Conservation (phyloP, 2,329 filamentous ascomycete genomes). For the Mycocentrospora acerina region DNA sequence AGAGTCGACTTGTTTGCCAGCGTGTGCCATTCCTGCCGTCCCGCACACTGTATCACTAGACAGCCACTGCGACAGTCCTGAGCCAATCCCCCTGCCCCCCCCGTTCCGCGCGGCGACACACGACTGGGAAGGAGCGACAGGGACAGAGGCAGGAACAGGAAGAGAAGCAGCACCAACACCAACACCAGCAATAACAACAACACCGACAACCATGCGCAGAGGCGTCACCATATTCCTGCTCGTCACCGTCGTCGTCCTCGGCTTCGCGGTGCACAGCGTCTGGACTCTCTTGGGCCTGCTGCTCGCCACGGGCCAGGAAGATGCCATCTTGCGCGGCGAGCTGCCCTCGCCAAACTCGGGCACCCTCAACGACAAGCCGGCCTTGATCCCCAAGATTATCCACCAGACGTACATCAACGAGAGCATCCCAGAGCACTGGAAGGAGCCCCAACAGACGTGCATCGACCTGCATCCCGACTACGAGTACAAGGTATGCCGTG, state of each 20-base stretch:
- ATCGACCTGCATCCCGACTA: conserved; percentile 68
- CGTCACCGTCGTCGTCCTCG: conserved; percentile 64
- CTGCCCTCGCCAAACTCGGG: conserved; percentile 66
- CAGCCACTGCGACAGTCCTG: no score
- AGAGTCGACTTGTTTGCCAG: no score
- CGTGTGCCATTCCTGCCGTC: no score
- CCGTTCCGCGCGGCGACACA: not conserved
- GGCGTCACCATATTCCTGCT: conserved; percentile 64
- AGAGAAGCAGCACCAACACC: no score
- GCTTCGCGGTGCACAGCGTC: conserved; percentile 65
- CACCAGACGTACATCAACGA: conserved; percentile 76
- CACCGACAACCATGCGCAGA: conserved; percentile 56
- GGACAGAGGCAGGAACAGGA: no score
- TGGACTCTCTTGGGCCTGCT: conserved; percentile 72
- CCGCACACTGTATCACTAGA: no score
- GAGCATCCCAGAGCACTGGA: conserved; percentile 67
- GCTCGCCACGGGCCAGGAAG: conserved; percentile 65
- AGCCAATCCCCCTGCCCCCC: not conserved
- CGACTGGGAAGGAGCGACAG: not conserved
- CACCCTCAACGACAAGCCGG: conserved; percentile 56
- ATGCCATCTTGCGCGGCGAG: conserved; percentile 67
- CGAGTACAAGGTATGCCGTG: conserved; percentile 64
- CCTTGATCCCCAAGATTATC: conserved; percentile 74
- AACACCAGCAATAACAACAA: no score
- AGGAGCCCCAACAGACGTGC: conserved; percentile 65